Evolutionary conservation across 352 stramenopile species (phyloP).

Genomic region (Globisporangium recalcitrans): DNA sequence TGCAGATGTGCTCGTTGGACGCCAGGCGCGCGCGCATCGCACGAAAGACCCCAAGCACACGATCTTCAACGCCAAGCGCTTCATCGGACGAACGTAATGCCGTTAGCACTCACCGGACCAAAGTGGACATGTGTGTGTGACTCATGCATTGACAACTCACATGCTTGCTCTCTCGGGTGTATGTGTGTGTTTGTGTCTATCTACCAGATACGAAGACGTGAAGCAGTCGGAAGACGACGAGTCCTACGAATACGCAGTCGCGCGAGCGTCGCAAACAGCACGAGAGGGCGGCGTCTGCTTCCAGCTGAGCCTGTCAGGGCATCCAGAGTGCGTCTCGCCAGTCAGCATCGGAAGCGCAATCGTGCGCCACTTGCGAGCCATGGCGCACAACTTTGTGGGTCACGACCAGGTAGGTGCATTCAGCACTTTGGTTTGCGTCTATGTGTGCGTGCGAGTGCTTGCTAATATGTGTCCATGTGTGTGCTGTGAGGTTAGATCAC

Average conservation of each 20-base stretch:
- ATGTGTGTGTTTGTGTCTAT: neutral
- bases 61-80: conserved; percentile 76
- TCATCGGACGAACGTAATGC: conserved; percentile 47
- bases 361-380: conserved; percentile 36
- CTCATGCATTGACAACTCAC: neutral
- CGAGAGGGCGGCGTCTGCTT: conserved; percentile 42
- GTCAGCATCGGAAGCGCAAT: conserved; percentile 36
- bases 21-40: conserved; percentile 36
- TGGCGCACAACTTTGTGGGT: conserved; percentile 49
- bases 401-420: conserved; percentile 38
- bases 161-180: neutral
- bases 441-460: no score
- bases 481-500: conserved; percentile 80
- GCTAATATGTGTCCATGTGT: no score
- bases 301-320: conserved; percentile 25
- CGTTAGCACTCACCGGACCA: neutral
- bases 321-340: conserved; percentile 43
- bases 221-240: conserved; percentile 15
- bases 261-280: conserved; percentile 8
- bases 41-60: conserved; percentile 54
- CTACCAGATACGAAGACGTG: conserved; percentile 27
- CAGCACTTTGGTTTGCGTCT: neutral
- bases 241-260: conserved; percentile 47
- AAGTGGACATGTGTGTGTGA: neutral
- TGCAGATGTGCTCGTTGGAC: conserved; percentile 42